Conservation (phyloP, 2,329 filamentous ascomycete genomes). For the Periconia macrospinosa region DNA sequence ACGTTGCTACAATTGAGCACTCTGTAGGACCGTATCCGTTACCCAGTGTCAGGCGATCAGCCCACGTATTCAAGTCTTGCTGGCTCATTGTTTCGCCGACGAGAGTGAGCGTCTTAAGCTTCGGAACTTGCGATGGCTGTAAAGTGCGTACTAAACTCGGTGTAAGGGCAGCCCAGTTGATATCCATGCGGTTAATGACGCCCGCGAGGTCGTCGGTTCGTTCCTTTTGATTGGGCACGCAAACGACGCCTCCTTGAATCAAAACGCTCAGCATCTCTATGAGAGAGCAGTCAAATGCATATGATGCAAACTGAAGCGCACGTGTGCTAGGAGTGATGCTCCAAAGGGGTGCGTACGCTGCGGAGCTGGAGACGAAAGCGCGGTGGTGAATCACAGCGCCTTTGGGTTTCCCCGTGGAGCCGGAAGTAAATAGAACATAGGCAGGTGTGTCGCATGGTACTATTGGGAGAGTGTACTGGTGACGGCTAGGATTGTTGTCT, state of each 20-base stretch:
- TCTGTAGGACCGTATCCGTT: constrained; percentile 48
- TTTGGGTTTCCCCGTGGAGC: constrained; percentile 60
- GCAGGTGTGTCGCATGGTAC: constrained; percentile 54
- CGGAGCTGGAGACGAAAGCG: constrained; percentile 54
- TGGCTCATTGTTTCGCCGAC: constrained; percentile 39
- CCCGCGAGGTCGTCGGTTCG: constrained; percentile 50
- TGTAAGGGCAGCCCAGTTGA: constrained; percentile 50
- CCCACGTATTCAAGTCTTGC: constrained; percentile 41
- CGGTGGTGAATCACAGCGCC: constrained; percentile 66
- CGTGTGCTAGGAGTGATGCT: constrained; percentile 56
- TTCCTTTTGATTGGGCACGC: constrained; percentile 52
- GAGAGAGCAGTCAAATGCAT: constrained; percentile 51
- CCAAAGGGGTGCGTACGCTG: constrained; percentile 25
- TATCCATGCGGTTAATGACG: constrained; percentile 38
- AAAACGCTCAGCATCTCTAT: constrained; percentile 52
- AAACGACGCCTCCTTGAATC: constrained; percentile 51
- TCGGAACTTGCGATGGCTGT: constrained; percentile 29
- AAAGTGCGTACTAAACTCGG: constrained; percentile 44
- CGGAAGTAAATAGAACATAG: constrained; percentile 64
- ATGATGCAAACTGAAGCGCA: constrained; percentile 55
- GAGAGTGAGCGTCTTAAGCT: constrained; percentile 28
- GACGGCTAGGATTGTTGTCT: constrained; percentile 24
- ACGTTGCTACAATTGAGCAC: constrained; percentile 39
- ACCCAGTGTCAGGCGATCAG: constrained; percentile 34
- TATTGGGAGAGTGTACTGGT: constrained; percentile 23